phyloP scores from a whole-genome alignment of 352 stramenopile genomes.

The Globisporangium cederbergense region DNA sequence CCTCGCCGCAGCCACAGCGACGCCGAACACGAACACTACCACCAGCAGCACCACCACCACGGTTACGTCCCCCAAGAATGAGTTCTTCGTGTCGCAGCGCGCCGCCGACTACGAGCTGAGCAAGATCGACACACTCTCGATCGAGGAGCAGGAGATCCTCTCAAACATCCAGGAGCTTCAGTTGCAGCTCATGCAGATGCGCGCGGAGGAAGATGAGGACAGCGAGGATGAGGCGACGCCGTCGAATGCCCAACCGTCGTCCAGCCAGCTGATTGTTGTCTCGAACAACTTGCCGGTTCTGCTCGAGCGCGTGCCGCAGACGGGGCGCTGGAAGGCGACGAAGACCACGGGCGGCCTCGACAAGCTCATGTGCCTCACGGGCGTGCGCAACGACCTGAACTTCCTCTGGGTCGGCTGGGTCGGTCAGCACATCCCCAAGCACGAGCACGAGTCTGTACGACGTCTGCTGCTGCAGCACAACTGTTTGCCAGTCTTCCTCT shows the following conservation, averaged over 20 bases:
- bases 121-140: constrained; percentile 62
- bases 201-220: constrained; percentile 58
- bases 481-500: constrained; percentile 85
- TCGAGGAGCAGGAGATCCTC: constrained; percentile 87
- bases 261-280: constrained; percentile 81
- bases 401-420: constrained; percentile 90
- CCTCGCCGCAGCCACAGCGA: neutral
- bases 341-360: constrained; percentile 86
- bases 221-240: constrained; percentile 45
- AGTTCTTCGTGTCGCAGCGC: constrained; percentile 78
- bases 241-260: constrained; percentile 14
- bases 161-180: constrained; percentile 89
- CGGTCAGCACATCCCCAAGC: constrained; percentile 82
- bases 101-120: constrained; percentile 65
- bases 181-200: constrained; percentile 79
- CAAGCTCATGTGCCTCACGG: constrained; percentile 80
- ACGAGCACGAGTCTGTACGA: constrained; percentile 71
- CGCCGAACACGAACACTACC: neutral
- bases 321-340: constrained; percentile 75
- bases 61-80: constrained; percentile 55
- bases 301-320: constrained; percentile 68
- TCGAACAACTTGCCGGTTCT: constrained; percentile 85
- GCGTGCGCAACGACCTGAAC: constrained; percentile 55
- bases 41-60: constrained; percentile 1
- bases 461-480: constrained; percentile 83